Base-by-base conservation (phyloP, 208 protist genomes). In the Herpetomonas samuelpessoai region DNA sequence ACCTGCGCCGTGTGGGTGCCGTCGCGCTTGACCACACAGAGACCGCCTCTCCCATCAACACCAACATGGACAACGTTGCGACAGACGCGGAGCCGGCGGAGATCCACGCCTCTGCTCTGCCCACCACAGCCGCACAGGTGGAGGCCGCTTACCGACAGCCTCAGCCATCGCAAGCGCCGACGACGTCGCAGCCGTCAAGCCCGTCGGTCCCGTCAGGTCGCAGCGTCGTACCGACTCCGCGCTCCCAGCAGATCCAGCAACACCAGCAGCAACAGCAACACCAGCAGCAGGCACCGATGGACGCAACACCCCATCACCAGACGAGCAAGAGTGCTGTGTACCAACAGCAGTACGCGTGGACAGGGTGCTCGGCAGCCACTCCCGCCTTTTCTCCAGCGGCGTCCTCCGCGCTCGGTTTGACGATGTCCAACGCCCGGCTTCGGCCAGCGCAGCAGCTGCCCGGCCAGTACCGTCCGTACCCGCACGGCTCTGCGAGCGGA, bases 41-140 rank as follows among this genome's bases (percentile, higher is more conserved):
- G 27, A 28, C 49, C 19, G 12, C 35, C 21, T 29, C 44, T 1
- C 27, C 35, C 35, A 68, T 52, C 50, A 50, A 4, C 48, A 60
- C 44, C 27, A 55, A 35, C 7, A 27, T 28, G 38, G 48, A 44
- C 24, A 39, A 19, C 30, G 9, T 38, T 31, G 41, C 48, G 14
- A 38, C 22, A 22, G 55, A 29, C 6, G 14, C 29, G 10, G 54
- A 24, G 22, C n/a, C n/a, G n/a, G n/a, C n/a, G n/a, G n/a, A n/a
- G n/a, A n/a, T n/a, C n/a, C n/a, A n/a, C n/a, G n/a, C n/a, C n/a
- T n/a, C n/a, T n/a, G n/a, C n/a, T n/a, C n/a, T n/a, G n/a, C n/a
- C n/a, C n/a, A n/a, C n/a, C n/a, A n/a, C n/a, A n/a, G n/a, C n/a
- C n/a, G n/a, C n/a, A n/a, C n/a, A n/a, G n/a, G n/a, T n/a, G n/a